Conservation (phyloP, 139 green algal genomes). For the Dunaliella primolecta region DNA sequence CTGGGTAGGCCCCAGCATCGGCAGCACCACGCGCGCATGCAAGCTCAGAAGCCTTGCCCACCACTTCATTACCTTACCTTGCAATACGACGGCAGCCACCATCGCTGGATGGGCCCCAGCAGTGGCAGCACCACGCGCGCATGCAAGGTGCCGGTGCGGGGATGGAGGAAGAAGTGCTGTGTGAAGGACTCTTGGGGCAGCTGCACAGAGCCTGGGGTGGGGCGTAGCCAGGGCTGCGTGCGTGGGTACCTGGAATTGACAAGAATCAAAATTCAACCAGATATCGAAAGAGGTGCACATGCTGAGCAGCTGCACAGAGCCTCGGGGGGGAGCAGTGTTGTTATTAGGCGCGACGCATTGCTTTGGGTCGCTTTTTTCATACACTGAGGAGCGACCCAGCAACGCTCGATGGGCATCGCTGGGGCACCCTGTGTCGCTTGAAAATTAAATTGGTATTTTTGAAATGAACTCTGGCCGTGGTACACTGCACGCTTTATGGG, state of each 20-base stretch:
- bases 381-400: no score
- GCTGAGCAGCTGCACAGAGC: constrained; percentile 4
- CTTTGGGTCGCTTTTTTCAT: no score
- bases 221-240: constrained; percentile 26
- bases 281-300: no score
- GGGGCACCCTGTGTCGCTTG: no score
- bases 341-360: no score
- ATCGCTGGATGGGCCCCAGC: constrained; percentile 12
- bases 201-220: neutral
- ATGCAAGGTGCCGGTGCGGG: constrained; percentile 17
- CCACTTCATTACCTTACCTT: constrained; percentile 6
- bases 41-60: no score
- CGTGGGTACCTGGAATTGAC: neutral
- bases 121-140: constrained; percentile 15
- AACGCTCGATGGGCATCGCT: no score
- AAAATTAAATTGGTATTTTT: no score
- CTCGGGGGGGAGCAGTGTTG: neutral
- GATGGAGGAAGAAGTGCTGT: constrained; percentile 39
- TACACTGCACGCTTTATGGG: no score
- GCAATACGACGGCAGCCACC: constrained; percentile 37
- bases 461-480: no score
- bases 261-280: no score
- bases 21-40: no score
- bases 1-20: neutral
- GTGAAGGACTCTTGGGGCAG: constrained; percentile 28